Evolutionary conservation across 805 yeast species (phyloP), one percentile per base, ranked within the genome.

Genomic region (Wickerhamiella allomyrinae): DNA sequence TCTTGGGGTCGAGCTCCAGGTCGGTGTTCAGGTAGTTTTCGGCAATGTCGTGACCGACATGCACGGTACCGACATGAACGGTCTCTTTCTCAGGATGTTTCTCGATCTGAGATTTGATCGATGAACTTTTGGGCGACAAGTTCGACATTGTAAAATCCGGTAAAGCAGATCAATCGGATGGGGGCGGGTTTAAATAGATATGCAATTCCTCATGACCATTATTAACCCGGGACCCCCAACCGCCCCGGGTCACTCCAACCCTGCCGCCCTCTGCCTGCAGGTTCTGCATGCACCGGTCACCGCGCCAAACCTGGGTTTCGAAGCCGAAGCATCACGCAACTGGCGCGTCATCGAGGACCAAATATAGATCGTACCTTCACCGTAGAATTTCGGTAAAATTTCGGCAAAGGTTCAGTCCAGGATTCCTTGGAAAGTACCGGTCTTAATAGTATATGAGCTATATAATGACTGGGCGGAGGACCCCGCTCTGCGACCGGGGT

Each of bases 1-100:
- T 44, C 14, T 29, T 43, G 31, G 37, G 46, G 23, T 31, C 35
- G 7, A 31, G 21, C 17, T 27, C 17, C 8, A n/a, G 14, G 6
- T 17, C 31, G 8, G 13, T 4, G 6, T 27, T 7, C 17, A 27
- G 31, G 31, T 31, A 31, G 10, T 31, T 15, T 13, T 31, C 34
- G 13, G 34, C 34, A 15, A 31, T 15, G 14, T 31, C 34, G 14
- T 31, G 34, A 3, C 34, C 34, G 10, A 19, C 21, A 11, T 31
- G 34, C 5, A 31, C 21, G 21, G 31, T 9, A 7, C 14, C 14
- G 3, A 27, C 31, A 9, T 14, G 13, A 4, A 17, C 4, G 5
- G 13, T 27, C 5, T n/a, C 15, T 27, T 27, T 27, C 31, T 27
- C 31, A 7, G n/a, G n/a, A n/a, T n/a, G n/a, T n/a, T n/a, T n/a